Conservation (phyloP, 331 rosid species). For the Saraca asoca region DNA sequence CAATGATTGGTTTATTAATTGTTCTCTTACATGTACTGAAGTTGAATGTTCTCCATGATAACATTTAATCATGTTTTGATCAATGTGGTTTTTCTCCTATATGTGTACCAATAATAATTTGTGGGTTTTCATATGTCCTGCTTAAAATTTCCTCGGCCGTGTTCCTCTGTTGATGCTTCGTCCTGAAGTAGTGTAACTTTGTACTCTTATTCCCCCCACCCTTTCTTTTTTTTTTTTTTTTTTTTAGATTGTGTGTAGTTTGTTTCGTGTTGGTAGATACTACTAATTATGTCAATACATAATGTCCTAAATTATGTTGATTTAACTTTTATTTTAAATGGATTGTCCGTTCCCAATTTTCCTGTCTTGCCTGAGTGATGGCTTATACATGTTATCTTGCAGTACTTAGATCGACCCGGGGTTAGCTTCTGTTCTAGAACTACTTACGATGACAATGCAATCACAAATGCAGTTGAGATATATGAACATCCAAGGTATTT, state of each 20-base stretch:
- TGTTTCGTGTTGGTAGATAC: neutral
- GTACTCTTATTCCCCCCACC: neutral
- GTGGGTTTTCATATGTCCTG: neutral
- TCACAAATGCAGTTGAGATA: conserved; percentile 86
- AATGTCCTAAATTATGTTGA: neutral
- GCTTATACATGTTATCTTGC: conserved; percentile 32
- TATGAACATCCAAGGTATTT: conserved; percentile 63
- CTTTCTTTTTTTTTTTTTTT: too few species aligned
- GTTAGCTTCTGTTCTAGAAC: conserved; percentile 81
- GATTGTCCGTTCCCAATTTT: neutral
- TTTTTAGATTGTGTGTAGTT: neutral
- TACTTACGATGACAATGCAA: conserved; percentile 81
- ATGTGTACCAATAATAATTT: neutral
- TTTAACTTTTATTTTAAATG: neutral
- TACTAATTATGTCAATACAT: neutral
- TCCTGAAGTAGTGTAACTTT: neutral
- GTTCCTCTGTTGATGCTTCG: neutral
- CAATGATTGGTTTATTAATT: neutral
- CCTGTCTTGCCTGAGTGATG: conserved; percentile 18
- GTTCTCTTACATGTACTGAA: neutral
- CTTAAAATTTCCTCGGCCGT: neutral
- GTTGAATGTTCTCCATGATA: conserved; percentile 2
- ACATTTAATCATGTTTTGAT: neutral
- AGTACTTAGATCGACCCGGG: conserved; percentile 84
- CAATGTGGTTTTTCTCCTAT: neutral